These are phyloP conservation scores for Neltuma alba DNA, from an alignment of 306 rosid genomes.

Conservation along the genomic window DNA sequence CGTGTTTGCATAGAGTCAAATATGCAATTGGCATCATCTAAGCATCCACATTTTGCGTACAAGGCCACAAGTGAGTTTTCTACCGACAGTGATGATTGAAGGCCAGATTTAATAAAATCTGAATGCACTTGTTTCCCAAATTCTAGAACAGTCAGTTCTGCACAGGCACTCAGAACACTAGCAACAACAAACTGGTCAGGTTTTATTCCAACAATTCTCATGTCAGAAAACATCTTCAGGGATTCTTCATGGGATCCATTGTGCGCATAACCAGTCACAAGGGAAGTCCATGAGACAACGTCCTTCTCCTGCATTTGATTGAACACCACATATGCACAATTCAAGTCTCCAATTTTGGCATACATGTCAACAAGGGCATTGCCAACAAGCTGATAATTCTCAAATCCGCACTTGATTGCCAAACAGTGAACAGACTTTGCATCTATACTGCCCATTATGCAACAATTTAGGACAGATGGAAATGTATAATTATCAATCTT, in stretches of 20 bases:
- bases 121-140: constrained; percentile 86
- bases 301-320: constrained; percentile 64
- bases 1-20: constrained; percentile 63
- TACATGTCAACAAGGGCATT: constrained; percentile 93
- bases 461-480: constrained; percentile 80
- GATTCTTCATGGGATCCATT: constrained; percentile 72
- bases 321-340: constrained; percentile 63
- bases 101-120: constrained; percentile 64
- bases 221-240: constrained; percentile 59
- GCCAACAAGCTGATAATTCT: constrained; percentile 62
- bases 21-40: constrained; percentile 69
- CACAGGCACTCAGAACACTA: constrained; percentile 79
- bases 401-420: constrained; percentile 76
- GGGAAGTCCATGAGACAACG: constrained; percentile 93
- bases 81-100: constrained; percentile 56
- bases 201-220: constrained; percentile 65
- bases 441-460: constrained; percentile 41
- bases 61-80: constrained; percentile 81
- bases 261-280: constrained; percentile 79
- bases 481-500: constrained; percentile 75
- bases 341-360: constrained; percentile 65
- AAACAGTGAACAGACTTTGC: constrained; percentile 63
- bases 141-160: constrained; percentile 74
- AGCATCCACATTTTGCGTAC: constrained; percentile 93
- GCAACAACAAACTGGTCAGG: constrained; percentile 76